phyloP scores from a whole-genome alignment of 305 asterid genomes.

The Fraxinus latifolia region DNA sequence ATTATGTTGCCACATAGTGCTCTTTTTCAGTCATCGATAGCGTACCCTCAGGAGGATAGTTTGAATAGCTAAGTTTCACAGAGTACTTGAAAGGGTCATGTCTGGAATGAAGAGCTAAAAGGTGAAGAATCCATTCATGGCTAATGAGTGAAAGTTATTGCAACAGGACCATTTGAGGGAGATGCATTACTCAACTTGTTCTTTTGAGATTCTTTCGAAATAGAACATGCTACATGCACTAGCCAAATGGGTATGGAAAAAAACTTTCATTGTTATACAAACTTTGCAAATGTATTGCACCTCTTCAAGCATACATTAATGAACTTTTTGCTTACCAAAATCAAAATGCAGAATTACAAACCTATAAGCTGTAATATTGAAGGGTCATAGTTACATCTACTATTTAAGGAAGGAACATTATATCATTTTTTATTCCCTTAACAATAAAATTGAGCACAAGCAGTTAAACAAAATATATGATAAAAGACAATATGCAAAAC shows the following conservation, averaged over 20 bases:
- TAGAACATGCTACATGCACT: not conserved
- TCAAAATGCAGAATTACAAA: not conserved
- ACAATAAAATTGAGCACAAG: not conserved
- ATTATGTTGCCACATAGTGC: not conserved
- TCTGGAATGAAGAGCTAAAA: not conserved
- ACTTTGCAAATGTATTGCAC: not conserved
- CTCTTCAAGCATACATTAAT: not conserved
- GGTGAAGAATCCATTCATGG: not conserved
- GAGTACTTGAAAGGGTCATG: not conserved
- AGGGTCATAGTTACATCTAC: conserved; percentile 4
- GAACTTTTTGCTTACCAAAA: not conserved
- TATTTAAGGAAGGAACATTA: not conserved
- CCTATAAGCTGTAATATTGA: not conserved
- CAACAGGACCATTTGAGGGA: not conserved
- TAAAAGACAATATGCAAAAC: not conserved
- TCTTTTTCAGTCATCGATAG: not conserved
- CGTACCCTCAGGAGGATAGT: not conserved
- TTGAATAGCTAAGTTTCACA: not conserved
- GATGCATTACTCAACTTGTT: not conserved
- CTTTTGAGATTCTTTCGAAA: not conserved
- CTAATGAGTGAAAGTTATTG: not conserved
- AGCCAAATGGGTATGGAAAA: not conserved
- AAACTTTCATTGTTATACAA: not conserved
- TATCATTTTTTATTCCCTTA: not conserved
- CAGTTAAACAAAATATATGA: not conserved